phyloP scores from a whole-genome alignment of 345 rosid genomes.

The Populus nigra region DNA sequence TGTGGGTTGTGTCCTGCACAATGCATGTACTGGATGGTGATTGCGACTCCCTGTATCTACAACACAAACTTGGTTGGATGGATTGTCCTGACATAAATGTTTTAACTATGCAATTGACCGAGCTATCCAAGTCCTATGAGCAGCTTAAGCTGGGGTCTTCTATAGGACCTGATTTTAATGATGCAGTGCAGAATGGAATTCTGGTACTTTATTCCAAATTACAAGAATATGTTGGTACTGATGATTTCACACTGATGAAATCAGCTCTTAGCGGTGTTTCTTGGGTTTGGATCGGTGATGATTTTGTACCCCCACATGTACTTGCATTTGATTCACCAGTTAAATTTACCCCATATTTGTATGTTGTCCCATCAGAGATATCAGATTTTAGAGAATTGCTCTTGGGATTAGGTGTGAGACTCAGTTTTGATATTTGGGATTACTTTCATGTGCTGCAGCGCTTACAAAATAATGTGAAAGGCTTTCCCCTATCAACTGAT shows the following conservation, averaged over 20 bases:
- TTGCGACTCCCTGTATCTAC: constrained; percentile 54
- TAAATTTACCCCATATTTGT: constrained; percentile 84
- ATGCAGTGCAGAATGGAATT: constrained; percentile 61
- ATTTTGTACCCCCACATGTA: constrained; percentile 68
- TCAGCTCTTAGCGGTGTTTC: constrained; percentile 66
- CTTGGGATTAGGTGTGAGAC: constrained; percentile 72
- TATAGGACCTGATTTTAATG: constrained; percentile 47
- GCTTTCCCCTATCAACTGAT: constrained; percentile 57
- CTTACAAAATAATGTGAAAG: constrained; percentile 63
- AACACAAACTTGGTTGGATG: constrained; percentile 81
- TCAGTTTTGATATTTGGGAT: constrained; percentile 77
- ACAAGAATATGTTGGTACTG: constrained; percentile 56
- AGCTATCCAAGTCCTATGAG: constrained; percentile 64
- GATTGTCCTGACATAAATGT: constrained; percentile 48
- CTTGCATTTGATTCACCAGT: constrained; percentile 98
- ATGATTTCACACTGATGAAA: constrained; percentile 56
- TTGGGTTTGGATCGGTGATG: constrained; percentile 96
- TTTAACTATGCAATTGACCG: constrained; percentile 63
- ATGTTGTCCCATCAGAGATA: constrained; percentile 95
- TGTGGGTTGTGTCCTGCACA: constrained; percentile 71
- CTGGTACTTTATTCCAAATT: constrained; percentile 57
- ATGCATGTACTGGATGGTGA: constrained; percentile 79
- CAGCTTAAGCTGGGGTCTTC: constrained; percentile 50
- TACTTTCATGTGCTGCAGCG: constrained; percentile 68
- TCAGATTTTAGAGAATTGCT: constrained; percentile 75